Base-by-base conservation (phyloP, 2,329 filamentous ascomycete genomes). In the Aspergillus chevalieri region DNA sequence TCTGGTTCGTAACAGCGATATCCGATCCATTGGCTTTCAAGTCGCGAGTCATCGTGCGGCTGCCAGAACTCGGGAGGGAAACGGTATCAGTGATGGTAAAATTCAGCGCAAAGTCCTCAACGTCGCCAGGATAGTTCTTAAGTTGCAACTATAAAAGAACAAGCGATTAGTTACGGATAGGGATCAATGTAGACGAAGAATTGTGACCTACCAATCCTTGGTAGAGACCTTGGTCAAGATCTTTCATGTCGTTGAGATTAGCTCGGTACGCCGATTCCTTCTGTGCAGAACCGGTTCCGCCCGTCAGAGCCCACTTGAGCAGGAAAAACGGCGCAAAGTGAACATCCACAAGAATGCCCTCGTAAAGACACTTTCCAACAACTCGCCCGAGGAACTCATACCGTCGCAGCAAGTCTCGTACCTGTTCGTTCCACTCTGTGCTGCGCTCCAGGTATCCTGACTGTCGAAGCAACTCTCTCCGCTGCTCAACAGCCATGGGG, bases 331-430 rank as follows among this genome's bases (percentile, higher is more conserved):
- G 85, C 1, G 92, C 91, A 74, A 98, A 98, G 46, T 83, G 83
- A 52, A 96, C 85, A 68, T 98, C 91, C 43, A 97, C 85, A 3
- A 98, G 78, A 42, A 98, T 97, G 0, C 91, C 91, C 72, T 98
- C 93, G 64, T 98, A 98, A 62, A 98, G 77, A 69, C 93, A 98
- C 67, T 98, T 98, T 9, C 93, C 93, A 22, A 98, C 85, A 24
- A 98, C 82, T 3, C 93, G 86, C 1, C 93, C 93, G 0, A 97
- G 76, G 57, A 98, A 98, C 63, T 97, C 91, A 64, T 89, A 97
- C 12, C 84, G 82, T 53, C 80, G 81, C 4, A 93, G 74, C 14
- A 93, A 69, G 24, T 83, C 78, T 3, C 71, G 67, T 44, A 89
- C 74, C 2, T 73, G 69, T 0, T 78, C 75, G 47, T 76, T 78